Evolutionary conservation across 257 asterid genomes (phyloP).

Genomic region (Solanum piurae): DNA sequence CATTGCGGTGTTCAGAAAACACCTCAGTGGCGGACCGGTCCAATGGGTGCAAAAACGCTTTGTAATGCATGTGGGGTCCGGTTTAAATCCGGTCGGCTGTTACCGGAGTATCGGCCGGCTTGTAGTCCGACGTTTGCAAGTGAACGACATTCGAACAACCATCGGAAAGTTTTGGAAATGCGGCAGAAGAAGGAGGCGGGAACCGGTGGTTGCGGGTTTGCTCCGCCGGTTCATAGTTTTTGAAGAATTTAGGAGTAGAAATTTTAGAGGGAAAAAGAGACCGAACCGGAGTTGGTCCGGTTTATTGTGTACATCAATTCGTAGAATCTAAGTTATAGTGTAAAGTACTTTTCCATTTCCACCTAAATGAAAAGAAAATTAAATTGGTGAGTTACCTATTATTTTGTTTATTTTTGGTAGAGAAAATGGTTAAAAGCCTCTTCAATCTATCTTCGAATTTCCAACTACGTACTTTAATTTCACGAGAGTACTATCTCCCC

Average conservation of each 20-base stretch:
- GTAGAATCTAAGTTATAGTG: neutral
- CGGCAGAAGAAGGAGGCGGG: conserved; percentile 17
- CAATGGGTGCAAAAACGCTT: conserved; percentile 27
- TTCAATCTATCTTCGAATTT: no score
- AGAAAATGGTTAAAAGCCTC: no score
- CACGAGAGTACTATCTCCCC: no score
- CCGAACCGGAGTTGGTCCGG: neutral
- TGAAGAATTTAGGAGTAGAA: neutral
- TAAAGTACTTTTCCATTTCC: neutral
- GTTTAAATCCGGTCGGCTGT: conserved; percentile 27
- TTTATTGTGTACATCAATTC: neutral
- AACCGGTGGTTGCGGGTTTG: conserved; percentile 1
- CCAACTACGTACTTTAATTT: no score
- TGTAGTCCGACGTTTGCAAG: conserved; percentile 29
- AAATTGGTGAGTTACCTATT: no score
- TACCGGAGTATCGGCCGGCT: conserved; percentile 34
- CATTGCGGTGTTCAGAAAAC: conserved; percentile 28
- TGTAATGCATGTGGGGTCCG: conserved; percentile 42
- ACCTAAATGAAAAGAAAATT: neutral
- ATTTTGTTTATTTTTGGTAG: no score
- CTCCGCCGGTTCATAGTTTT: conserved; percentile 8
- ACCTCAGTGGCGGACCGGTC: conserved; percentile 33
- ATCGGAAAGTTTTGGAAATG: conserved; percentile 31
- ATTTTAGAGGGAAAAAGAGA: neutral
- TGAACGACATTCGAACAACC: conserved; percentile 23